Base-by-base conservation (phyloP, 2,329 filamentous ascomycete species). In the Rhexocercosporidium sp. region DNA sequence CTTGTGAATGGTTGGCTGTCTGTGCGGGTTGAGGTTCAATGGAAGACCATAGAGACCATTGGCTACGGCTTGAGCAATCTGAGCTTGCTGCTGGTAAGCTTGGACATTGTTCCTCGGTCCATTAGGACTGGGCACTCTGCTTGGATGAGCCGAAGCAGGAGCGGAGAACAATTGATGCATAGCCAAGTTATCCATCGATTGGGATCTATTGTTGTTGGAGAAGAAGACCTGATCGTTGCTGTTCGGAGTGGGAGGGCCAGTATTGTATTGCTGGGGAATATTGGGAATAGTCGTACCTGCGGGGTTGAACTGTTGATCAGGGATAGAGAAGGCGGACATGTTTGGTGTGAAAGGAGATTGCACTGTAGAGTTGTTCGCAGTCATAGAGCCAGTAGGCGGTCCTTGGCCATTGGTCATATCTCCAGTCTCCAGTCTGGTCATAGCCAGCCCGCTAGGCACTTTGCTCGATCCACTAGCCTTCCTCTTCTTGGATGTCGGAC, bases 381-480 rank as follows among this genome's bases (percentile, higher is more conserved):
- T 70, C 68, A 78, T 59, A 62, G 75, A 44, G 74, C 78, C 76
- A 70, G 79, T 69, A 78, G 82, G 69, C 75, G 77, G 74, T 64
- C 76, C 72, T 80, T 75, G 74, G 81, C 75, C 78, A 70, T 31
- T 71, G 71, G 25, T 74, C 62, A 64, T 7, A 46, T 81, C 81
- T 64, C 78, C 81, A 1, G 87, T 89, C 72, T 96, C 92, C 41
- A 96, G 82, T 64, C 88, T 88, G 1, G 94, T 97, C 94, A 97
- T 97, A 8, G 90, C 86, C 72, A 97, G 80, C 18, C 87, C 89
- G 20, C 86, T 88, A 0, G 93, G 92, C 16, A 96, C 81, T 77
- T 92, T 92, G 39, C 82, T 79, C 18, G 87, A 86, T 47, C 85
- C 85, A 77, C 90, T 94, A 6, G 90, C 89, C 78, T 97, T 97